A percentile compares a stretch with the other conserved stretches of the same genome.
Conservation (phyloP, 108 stramenopile genomes). For the Cyclotella cryptica region DNA sequence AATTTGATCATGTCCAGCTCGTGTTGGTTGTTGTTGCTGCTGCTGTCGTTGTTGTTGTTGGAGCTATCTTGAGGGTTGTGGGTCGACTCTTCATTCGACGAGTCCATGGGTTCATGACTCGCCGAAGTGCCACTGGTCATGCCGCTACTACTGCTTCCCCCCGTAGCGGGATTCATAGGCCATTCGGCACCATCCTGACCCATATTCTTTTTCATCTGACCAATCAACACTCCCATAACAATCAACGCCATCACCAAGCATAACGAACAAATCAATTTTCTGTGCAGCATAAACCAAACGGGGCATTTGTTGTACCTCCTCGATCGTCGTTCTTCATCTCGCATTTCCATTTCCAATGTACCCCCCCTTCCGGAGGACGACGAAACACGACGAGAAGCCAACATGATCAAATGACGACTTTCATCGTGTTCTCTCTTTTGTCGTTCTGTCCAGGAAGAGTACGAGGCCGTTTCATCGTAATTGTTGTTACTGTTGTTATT, state of each 20-base stretch:
- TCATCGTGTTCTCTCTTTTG: slow-evolving; percentile 14
- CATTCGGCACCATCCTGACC: background rate
- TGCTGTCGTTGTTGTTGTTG: background rate
- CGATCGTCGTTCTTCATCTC: background rate
- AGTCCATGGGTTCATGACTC: background rate
- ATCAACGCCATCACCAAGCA: background rate
- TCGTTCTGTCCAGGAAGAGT: background rate
- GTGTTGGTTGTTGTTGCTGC: background rate
- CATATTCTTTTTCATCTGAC: background rate
- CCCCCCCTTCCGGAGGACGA: background rate
- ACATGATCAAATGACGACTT: slow-evolving; percentile 24
- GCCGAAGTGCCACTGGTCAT: no score
- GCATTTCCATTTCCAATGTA: background rate
- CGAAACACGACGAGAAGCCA: slow-evolving; percentile 22
- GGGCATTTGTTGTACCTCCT: background rate
- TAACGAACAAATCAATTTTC: background rate
- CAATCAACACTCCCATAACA: background rate
- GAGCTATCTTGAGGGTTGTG: background rate
- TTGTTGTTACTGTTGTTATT: no score
- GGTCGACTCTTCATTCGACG: background rate
- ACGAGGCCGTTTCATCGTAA: background rate
- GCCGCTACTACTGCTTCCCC: background rate
- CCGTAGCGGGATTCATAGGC: background rate
- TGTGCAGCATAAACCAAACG: background rate
- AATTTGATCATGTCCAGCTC: slow-evolving; percentile 26